These are phyloP conservation scores for Penicillium argentinense DNA, from an alignment of 495 filamentous ascomycete species.

Conservation along the genomic window DNA sequence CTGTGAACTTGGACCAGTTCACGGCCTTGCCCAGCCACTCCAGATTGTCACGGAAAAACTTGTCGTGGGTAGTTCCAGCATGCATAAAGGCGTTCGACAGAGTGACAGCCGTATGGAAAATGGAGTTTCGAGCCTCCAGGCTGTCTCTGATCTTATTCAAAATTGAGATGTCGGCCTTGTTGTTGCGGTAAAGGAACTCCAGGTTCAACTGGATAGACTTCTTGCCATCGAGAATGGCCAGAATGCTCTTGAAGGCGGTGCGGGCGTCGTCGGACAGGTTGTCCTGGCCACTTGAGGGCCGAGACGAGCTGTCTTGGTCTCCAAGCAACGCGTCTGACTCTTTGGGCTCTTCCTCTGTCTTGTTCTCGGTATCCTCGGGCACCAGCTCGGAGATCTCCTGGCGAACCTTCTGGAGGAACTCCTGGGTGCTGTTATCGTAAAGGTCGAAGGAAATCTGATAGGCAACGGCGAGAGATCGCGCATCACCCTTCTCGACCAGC, in stretches of 20 bases:
- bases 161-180: conserved; percentile 82
- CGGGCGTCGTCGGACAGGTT: conserved; percentile 45
- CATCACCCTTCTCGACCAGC: conserved; percentile 76
- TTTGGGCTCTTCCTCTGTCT: conserved; percentile 47
- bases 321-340: conserved; percentile 55
- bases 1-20: conserved; percentile 99
- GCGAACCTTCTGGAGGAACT: conserved; percentile 89
- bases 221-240: conserved; percentile 82
- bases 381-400: conserved; percentile 69
- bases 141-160: conserved; percentile 96
- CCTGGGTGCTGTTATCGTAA: conserved; percentile 96
- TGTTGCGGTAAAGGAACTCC: conserved; percentile 95
- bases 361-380: conserved; percentile 39
- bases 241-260: conserved; percentile 73
- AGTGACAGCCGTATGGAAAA: conserved; percentile 95
- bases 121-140: conserved; percentile 92
- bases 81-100: conserved; percentile 99
- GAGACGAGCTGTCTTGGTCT: conserved; percentile 41
- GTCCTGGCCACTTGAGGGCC: conserved; percentile 43
- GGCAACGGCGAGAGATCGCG: conserved; percentile 75
- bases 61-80: conserved; percentile 95
- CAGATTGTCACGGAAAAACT: conserved; percentile 95
- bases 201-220: conserved; percentile 91
- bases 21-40: conserved; percentile 99
- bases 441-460: conserved; percentile 98